Base-by-base conservation (phyloP, 176 grass and related monocot genomes). In the Metroxylon sagu region DNA sequence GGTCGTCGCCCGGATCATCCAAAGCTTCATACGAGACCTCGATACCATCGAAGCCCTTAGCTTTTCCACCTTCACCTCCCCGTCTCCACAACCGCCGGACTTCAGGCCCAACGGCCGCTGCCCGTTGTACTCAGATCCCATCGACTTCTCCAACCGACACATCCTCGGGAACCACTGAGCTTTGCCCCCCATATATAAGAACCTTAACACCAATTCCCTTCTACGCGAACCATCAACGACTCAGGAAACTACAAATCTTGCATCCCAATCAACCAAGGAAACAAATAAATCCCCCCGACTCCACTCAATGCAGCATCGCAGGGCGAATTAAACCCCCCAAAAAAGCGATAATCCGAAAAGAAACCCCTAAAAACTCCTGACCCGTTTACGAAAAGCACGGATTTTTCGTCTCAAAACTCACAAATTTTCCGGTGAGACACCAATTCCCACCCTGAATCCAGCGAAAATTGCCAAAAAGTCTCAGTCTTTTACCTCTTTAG, bases 11-110 rank as follows among this genome's bases (percentile, higher is more conserved):
- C 86, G 77, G 52, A 82, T 76, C 56, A 75, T 77, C 86, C 91
- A 96, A 16, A 96, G 68, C 77, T 73, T 87, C 77, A 85, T 82
- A 71, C 82, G 72, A 67, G 75, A 77, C 77, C 71, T 52, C 52
- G 84, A 58, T 49, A 67, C 14, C 52, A 64, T 63, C 19, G 16
- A 43, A 5, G 19, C 39, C 39, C 50, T 50, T 2, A 52, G 57
- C 81, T 81, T 89, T 29, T 77, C 80, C 25, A 15, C 5, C 18
- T 39, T 64, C 43, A 18, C 5, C 16, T 48, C 60, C 0, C 6
- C 23, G 8, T 43, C 60, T 3, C 18, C 23, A 12, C 21, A 23
- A 23, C 49, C 19, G 69, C 50, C 26, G 18, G 25, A 2, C 16
- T 84, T 89, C 29, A 50, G 31, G 12, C 6, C 39, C 21, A 70